phyloP scores from a whole-genome alignment of 257 asterid species.

The Nicotiana paniculata region DNA sequence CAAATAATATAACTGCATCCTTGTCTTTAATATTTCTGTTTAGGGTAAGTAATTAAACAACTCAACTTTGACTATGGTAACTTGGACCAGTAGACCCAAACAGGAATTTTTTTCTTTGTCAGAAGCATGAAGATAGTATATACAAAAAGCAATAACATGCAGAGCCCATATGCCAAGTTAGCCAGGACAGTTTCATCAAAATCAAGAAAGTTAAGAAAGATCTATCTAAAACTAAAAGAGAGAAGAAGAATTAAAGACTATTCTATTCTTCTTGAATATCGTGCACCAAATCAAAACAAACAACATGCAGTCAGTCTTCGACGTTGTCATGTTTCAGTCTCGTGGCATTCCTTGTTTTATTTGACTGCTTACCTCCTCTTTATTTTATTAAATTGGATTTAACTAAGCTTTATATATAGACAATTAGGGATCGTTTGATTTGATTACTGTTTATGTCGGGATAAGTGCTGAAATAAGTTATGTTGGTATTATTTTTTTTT shows the following conservation, averaged over 20 bases:
- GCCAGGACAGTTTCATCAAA: neutral
- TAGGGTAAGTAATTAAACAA: too few species aligned
- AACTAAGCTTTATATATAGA: neutral
- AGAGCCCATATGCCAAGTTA: neutral
- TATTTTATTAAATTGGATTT: neutral
- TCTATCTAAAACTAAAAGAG: neutral
- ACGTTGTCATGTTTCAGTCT: neutral
- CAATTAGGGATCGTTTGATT: too few species aligned
- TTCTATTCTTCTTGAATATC: neutral
- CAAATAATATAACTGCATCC: neutral
- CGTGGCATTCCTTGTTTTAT: neutral
- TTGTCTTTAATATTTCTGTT: neutral
- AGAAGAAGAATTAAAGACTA: neutral
- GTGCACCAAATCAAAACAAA: neutral
- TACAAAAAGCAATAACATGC: neutral
- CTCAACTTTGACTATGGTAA: neutral
- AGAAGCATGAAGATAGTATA: neutral
- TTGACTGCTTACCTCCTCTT: constrained; percentile 4
- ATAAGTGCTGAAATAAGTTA: too few species aligned
- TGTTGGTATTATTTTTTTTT: too few species aligned
- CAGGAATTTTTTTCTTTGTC: neutral
- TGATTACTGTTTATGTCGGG: too few species aligned
- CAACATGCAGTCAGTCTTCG: neutral
- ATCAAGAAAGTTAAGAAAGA: neutral
- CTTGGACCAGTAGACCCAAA: neutral